phyloP scores from a whole-genome alignment of 345 rosid genomes.

The Dipteronia sinensis region DNA sequence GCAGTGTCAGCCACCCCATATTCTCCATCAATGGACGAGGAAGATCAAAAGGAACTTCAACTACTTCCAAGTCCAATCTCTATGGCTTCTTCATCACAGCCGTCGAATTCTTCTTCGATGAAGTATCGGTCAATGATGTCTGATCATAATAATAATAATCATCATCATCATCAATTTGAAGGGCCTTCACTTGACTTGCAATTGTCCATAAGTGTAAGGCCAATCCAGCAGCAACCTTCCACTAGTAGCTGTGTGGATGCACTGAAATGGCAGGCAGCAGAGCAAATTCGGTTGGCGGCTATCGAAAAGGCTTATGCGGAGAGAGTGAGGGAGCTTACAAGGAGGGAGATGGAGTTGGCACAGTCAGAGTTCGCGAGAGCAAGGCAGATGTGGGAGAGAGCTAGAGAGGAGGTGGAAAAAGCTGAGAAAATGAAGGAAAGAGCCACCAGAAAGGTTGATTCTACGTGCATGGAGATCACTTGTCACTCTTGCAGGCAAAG shows the following conservation, averaged over 20 bases:
- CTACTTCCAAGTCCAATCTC: slow-evolving; percentile 69
- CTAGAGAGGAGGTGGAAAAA: slow-evolving; percentile 77
- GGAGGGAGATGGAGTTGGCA: slow-evolving; percentile 93
- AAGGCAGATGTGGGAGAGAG: slow-evolving; percentile 85
- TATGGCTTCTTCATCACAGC: slow-evolving; percentile 36
- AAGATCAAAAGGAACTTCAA: slow-evolving; percentile 74
- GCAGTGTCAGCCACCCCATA: slow-evolving; percentile 27
- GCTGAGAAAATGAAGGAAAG: slow-evolving; percentile 82
- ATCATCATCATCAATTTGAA: slow-evolving; percentile 21
- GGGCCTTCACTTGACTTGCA: slow-evolving; percentile 80
- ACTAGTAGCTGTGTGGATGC: slow-evolving; percentile 52
- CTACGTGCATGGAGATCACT: slow-evolving; percentile 89
- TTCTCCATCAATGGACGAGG: slow-evolving; percentile 47
- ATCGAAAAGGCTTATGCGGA: slow-evolving; percentile 94
- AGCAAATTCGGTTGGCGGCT: slow-evolving; percentile 78
- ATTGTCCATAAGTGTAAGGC: slow-evolving; percentile 76
- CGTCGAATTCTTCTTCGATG: slow-evolving; percentile 27
- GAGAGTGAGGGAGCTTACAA: slow-evolving; percentile 85
- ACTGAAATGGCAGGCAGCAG: slow-evolving; percentile 91
- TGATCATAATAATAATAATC: slow-evolving; percentile 16
- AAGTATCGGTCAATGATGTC: slow-evolving; percentile 29
- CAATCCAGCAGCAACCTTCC: slow-evolving; percentile 43
- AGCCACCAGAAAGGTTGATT: slow-evolving; percentile 68
- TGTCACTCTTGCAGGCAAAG: slow-evolving; percentile 96
- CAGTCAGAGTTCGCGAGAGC: slow-evolving; percentile 89